phyloP scores from a whole-genome alignment of 441 rosid species.

The Pelargonium citronellum region DNA sequence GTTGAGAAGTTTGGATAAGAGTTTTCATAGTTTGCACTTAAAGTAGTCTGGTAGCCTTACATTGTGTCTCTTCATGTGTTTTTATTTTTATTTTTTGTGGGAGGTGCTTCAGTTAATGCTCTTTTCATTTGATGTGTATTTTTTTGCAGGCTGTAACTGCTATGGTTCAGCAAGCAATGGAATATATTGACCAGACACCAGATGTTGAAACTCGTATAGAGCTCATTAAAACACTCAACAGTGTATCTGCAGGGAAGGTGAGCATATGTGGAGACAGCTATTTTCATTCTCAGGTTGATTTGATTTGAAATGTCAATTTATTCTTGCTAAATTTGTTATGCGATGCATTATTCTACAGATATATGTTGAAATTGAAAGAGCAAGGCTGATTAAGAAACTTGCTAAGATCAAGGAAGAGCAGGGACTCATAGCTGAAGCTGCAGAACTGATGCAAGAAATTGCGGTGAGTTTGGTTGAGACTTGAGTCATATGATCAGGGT shows the following conservation, averaged over 20 bases:
- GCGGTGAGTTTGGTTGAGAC: constrained; percentile 49
- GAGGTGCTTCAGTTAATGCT: not conserved
- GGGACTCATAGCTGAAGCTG: constrained; percentile 91
- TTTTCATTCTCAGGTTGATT: not conserved
- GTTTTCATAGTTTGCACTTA: not conserved
- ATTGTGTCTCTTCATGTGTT: not conserved
- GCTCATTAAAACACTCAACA: constrained; percentile 75
- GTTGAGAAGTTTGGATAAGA: not conserved
- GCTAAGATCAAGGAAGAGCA: constrained; percentile 96
- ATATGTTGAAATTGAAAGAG: constrained; percentile 95
- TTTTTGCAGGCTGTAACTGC: constrained; percentile 74
- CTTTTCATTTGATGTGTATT: not conserved
- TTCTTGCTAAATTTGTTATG: constrained; percentile 3
- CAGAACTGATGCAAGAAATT: constrained; percentile 98
- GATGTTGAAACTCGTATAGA: constrained; percentile 80
- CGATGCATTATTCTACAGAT: constrained; percentile 38
- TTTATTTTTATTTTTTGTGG: not conserved
- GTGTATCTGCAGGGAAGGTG: constrained; percentile 94
- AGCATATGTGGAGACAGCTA: not conserved
- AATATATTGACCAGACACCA: constrained; percentile 85
- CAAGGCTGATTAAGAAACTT: constrained; percentile 80
- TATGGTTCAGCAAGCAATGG: constrained; percentile 98
- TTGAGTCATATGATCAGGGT: not conserved
- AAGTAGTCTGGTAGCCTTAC: not conserved
- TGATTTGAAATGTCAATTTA: not conserved